Base-by-base conservation (phyloP, 2,329 filamentous ascomycete species). In the Elsinoe batatas region DNA sequence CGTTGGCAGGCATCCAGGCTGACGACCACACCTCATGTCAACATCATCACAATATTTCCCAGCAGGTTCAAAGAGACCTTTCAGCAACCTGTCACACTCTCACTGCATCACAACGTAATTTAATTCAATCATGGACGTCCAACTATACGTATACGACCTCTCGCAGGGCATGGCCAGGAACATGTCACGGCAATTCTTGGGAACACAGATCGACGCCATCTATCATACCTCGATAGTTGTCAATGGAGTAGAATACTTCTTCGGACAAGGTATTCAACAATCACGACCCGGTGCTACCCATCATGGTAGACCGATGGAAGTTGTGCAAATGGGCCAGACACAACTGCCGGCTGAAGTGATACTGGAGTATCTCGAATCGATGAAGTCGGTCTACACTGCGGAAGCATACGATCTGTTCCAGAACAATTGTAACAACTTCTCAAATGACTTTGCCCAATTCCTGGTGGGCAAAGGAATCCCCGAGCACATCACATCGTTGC, bases 351-450 rank as follows among this genome's bases (percentile, higher is more conserved):
- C 86, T 64, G 88, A 95, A 43, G 80, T 94, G 1, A 83, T 97
- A 30, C 74, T 88, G 58, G 89, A 96, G 64, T 97, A 95, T 66
- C 73, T 98, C 1, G 85, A 93, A 56, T 94, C 90, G 3, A 67
- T 97, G 50, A 84, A 85, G 58, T 76, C 84, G 1, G 84, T 94
- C 10, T 98, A 94, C 66, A 95, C 89, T 0, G 75, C 85, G 7
- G 67, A 70, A 47, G 87, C 88, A 0, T 97, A 97, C 65, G 89
- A 96, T 66, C 74, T 96, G 4, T 95, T 88, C 74, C 63, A 80
- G 26, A 90, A 96, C 71, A 98, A 98, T 68, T 97, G 91, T 75
- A 98, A 97, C 73, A 96, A 96, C 70, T 98, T 97, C 70, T 88
- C 87, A 3, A 91, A 97, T 65, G 90, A 95, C 59, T 84, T 97